Evolutionary conservation across 208 protist species (phyloP).

Genomic region (Crithidia sp.): DNA sequence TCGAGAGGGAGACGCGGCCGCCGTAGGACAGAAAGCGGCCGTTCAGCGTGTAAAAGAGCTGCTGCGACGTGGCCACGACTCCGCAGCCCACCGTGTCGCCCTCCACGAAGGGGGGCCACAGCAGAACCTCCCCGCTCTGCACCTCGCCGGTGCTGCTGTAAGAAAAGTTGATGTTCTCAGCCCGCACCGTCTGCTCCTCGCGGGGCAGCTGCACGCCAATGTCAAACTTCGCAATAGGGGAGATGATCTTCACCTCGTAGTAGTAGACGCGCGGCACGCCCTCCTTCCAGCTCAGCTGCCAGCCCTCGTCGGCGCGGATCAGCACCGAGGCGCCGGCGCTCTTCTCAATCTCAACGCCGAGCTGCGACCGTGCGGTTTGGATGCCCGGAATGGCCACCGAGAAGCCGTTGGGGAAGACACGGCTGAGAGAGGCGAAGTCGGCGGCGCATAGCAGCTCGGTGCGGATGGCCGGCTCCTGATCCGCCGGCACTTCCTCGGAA

Average conservation of each 20-base stretch:
- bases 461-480: slow-evolving; percentile 45
- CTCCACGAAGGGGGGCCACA: slow-evolving; percentile 64
- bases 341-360: slow-evolving; percentile 79
- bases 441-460: slow-evolving; percentile 62
- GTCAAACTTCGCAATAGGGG: slow-evolving; percentile 39
- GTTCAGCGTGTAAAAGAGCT: slow-evolving; percentile 89
- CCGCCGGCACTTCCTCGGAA: slow-evolving; percentile 15
- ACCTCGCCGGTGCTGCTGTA: slow-evolving; percentile 73
- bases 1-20: slow-evolving; percentile 44
- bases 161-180: slow-evolving; percentile 55
- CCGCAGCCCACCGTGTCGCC: slow-evolving; percentile 88
- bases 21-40: slow-evolving; percentile 77
- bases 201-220: slow-evolving; percentile 43
- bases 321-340: slow-evolving; percentile 41
- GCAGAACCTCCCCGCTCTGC: slow-evolving; percentile 34
- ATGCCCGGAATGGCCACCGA: slow-evolving; percentile 77
- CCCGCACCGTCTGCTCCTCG: slow-evolving; percentile 26
- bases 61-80: slow-evolving; percentile 65
- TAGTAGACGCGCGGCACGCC: slow-evolving; percentile 84
- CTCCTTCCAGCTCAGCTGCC: slow-evolving; percentile 76
- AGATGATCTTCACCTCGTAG: slow-evolving; percentile 83
- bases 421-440: slow-evolving; percentile 72
- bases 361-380: slow-evolving; percentile 59
- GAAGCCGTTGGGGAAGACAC: slow-evolving; percentile 83
- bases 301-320: slow-evolving; percentile 86